Percentiles rank a stretch among this genome's conserved stretches.
Conservation (phyloP, 352 stramenopile genomes). For the Peronosclerospora sorghi region DNA sequence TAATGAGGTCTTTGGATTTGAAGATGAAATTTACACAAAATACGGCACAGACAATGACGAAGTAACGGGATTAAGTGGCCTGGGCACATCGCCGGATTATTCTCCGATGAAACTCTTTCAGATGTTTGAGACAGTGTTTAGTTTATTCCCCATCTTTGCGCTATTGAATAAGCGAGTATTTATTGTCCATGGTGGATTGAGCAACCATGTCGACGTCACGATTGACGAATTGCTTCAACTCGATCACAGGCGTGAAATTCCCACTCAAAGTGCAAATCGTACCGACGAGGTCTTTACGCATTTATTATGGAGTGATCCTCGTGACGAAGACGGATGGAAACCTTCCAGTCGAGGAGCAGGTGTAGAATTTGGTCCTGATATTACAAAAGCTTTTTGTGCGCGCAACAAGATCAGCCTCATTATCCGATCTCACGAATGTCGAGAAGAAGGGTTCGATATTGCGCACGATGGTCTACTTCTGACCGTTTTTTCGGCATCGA, state of each 20-base stretch:
- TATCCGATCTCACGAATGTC: conserved; percentile 90
- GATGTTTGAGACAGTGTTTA: conserved; percentile 82
- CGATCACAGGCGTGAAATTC: conserved; percentile 79
- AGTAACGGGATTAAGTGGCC: conserved; percentile 38
- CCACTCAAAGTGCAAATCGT: conserved; percentile 64
- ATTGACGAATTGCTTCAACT: conserved; percentile 81
- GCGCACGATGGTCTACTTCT: conserved; percentile 77
- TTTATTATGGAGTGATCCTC: conserved; percentile 87
- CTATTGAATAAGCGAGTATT: conserved; percentile 88
- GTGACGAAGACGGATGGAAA: conserved; percentile 45
- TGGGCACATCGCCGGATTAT: conserved; percentile 58
- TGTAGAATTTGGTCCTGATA: conserved; percentile 88
- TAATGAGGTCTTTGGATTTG: conserved; percentile 86
- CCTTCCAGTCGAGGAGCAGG: conserved; percentile 76
- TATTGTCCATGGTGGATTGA: conserved; percentile 89
- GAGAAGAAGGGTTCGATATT: conserved; percentile 85
- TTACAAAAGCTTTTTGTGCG: conserved; percentile 85
- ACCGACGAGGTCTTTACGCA: conserved; percentile 87
- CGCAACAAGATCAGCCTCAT: conserved; percentile 82
- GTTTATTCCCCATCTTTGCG: conserved; percentile 80
- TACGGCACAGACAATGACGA: conserved; percentile 75
- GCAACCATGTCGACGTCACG: conserved; percentile 76
- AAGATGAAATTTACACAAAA: conserved; percentile 74
- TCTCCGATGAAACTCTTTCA: conserved; percentile 72
- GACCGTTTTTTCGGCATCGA: conserved; percentile 88